Evolutionary conservation across 129 eudicot genomes (phyloP), one percentile per base, ranked within the genome.

Genomic region (Flaveria bidentis): DNA sequence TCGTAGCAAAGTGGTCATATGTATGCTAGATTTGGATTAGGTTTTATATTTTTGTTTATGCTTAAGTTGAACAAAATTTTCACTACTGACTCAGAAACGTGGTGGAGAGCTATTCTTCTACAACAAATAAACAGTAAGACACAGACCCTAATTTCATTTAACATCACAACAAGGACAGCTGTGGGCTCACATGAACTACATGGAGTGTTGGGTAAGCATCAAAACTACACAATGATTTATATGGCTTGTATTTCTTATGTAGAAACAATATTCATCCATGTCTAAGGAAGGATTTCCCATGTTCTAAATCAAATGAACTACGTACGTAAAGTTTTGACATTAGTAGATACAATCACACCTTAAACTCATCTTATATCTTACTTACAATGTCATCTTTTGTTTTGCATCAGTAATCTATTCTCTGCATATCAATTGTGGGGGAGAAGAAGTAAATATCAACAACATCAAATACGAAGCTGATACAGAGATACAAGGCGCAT

Each of bases 401-500:
- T 45, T 45, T 45, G 49, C 49, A 9, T 45, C 49, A 45, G 49
- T 45, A 45, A 45, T 45, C 49, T 11, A 45, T 45, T 45, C 49
- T 45, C 49, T 45, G 49, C 49, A 45, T 8, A 45, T 45, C 49
- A 45, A 45, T 45, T 45, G 12, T 45, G 49, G 49, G 12, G 49
- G 49, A 9, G 13, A 45, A 45, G 49, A 45, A 45, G 49, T 9
- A 9, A 45, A 9, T 45, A 45, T 45, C 44, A 68, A 78, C 57
- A 77, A 78, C 42, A 22, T 47, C 33, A 74, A 65, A 72, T 91
- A 82, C 52, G 82, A 80, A 81, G 76, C 88, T 39, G 97, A 91
- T 79, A 51, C 77, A 62, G 97, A 88, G 83, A 52, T 77, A 67
- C 78, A 88, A 79, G 97, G 97, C 6, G 97, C 91, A 36, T 84